Base-by-base conservation (phyloP, 345 rosid genomes). In the Turritis glabra region DNA sequence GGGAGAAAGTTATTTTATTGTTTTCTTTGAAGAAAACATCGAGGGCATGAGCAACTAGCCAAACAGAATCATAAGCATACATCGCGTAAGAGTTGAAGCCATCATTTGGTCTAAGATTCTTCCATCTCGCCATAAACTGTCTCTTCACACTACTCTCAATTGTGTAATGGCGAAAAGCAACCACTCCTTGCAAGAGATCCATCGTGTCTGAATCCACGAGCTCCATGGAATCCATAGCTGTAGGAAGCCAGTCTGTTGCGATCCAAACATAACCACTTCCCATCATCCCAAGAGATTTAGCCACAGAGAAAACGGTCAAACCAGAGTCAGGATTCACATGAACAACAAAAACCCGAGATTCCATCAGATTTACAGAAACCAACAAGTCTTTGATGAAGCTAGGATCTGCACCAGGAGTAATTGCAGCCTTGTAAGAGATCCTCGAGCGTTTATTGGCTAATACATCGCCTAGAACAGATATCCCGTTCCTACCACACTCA, bases 271-370 rank as follows among this genome's bases (percentile, higher is more conserved):
- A 95, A 53, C 96, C 86, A 8, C 38, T 50, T 64, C 29, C 72
- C 83, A 79, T 87, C 99, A 95, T 95, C 5, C 86, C 86, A 27
- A 95, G 92, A 70, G 76, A 73, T 58, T 87, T 88, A 44, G 99
- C 99, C 30, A 73, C 80, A 8, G 96, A 74, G 75, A 95, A 95
- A 50, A 95, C 44, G 21, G 72, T 29, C 61, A 95, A 74, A 65
- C 99, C 99, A 1, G 97, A 75, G 77, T 92, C 99, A 40, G 97
- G 99, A 77, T 88, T 92, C 54, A 85, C 96, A 67, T 95, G 99
- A 5, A 95, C 93, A 26, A 95, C 90, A 71, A 81, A 95, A 56
- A 95, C 97, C 60, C 97, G 85, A 67, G 96, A 90, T 50, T 85
- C 99, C 96, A 84, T 79, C 74, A 90, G 82, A 64, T 90, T 95